Conservation (phyloP, 495 filamentous ascomycete species). For the Penicillium ochrochloron region DNA sequence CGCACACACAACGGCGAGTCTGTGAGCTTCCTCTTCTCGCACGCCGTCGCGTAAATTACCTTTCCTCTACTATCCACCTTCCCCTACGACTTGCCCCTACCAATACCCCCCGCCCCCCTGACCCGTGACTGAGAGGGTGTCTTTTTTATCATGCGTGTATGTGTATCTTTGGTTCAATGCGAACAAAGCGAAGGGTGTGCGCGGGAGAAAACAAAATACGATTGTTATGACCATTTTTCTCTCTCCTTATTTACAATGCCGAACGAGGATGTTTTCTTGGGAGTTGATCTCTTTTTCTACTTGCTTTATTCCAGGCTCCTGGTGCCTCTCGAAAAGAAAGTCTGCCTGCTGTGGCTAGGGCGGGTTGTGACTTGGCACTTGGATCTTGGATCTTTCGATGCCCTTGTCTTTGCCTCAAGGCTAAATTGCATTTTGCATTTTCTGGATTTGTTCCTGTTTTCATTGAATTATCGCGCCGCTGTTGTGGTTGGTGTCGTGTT, state of each 20-base stretch:
- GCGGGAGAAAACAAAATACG: slow-evolving; percentile 34
- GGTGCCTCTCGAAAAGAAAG: neutral
- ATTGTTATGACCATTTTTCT: slow-evolving; percentile 35
- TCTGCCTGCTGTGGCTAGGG: neutral
- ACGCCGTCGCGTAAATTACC: slow-evolving; percentile 61
- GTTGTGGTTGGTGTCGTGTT: neutral
- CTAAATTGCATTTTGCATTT: slow-evolving; percentile 26
- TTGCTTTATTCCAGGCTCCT: slow-evolving; percentile 1
- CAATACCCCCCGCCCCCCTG: neutral
- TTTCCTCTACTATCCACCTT: neutral
- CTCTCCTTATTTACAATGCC: neutral
- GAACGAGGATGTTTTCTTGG: neutral
- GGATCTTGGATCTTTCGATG: neutral
- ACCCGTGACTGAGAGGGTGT: neutral
- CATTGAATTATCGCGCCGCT: neutral
- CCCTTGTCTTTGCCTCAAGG: neutral
- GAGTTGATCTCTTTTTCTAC: slow-evolving; percentile 3
- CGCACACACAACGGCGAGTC: slow-evolving; percentile 96
- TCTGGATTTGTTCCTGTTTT: slow-evolving; percentile 7
- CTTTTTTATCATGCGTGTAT: slow-evolving; percentile 10
- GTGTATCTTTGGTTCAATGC: slow-evolving; percentile 21
- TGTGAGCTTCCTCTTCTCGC: slow-evolving; percentile 92
- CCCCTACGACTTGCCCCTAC: neutral
- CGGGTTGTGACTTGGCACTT: neutral
- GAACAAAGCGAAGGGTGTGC: slow-evolving; percentile 17